phyloP scores from a whole-genome alignment of 2,329 filamentous ascomycete genomes.

The Alternaria brassicicola region DNA sequence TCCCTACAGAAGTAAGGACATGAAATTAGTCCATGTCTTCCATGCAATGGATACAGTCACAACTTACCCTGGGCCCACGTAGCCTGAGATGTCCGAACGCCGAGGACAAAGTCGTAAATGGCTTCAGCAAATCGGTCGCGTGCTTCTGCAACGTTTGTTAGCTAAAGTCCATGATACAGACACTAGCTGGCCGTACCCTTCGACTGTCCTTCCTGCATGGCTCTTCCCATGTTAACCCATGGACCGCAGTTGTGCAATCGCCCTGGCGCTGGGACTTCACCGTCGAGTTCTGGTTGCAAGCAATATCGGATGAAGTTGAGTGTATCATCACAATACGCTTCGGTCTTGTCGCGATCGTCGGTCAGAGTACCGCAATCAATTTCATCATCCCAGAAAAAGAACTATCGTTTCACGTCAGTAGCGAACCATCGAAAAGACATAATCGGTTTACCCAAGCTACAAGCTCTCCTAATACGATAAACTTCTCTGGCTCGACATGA shows the following conservation, averaged over 20 bases:
- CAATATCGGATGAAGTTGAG: conserved; percentile 12
- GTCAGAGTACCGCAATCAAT: conserved; percentile 17
- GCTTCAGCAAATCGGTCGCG: conserved; percentile 14
- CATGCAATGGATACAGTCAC: neutral
- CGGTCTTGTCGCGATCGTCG: conserved; percentile 12
- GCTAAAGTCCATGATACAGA: neutral
- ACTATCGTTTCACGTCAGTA: neutral
- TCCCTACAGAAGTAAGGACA: neutral
- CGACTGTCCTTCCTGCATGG: conserved; percentile 14
- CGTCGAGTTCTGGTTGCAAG: conserved; percentile 12
- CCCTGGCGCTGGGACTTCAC: conserved; percentile 9
- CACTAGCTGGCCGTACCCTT: neutral
- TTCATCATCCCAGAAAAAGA: conserved; percentile 21
- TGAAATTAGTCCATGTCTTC: neutral
- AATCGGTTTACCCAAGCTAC: conserved; percentile 6
- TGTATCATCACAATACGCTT: conserved; percentile 16
- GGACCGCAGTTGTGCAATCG: conserved; percentile 15
- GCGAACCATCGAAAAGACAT: neutral
- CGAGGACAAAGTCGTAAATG: conserved; percentile 13
- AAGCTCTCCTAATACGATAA: conserved; percentile 8
- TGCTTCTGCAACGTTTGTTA: conserved; percentile 4
- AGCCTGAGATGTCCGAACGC: conserved; percentile 13
- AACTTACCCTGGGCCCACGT: conserved; percentile 4
- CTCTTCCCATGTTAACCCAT: conserved; percentile 15
- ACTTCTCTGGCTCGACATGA: conserved; percentile 6